Percentiles rank a stretch among this genome's conserved stretches.
Conservation (phyloP, 768 basidiomycete species). For the Ephemerocybe angulata region DNA sequence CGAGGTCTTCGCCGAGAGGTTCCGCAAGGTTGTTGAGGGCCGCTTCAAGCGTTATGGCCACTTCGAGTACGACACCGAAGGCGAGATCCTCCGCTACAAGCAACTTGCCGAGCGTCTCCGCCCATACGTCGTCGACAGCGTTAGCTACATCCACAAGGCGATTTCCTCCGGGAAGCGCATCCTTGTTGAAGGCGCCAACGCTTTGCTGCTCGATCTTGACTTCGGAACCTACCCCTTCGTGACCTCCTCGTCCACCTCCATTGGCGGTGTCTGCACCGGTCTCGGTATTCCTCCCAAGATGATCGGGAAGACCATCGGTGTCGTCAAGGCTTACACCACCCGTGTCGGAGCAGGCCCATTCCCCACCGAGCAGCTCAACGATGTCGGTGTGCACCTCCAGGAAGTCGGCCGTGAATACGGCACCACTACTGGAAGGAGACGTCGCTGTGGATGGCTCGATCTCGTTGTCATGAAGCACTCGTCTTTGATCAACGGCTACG, state of each 20-base stretch:
- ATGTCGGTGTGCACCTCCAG: constrained; percentile 82
- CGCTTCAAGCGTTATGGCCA: constrained; percentile 96
- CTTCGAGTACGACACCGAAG: constrained; percentile 98
- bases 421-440: constrained; percentile 84
- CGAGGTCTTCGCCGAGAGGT: constrained; percentile 82
- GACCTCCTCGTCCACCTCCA: constrained; percentile 88
- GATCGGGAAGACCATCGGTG: constrained; percentile 86
- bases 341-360: constrained; percentile 98
- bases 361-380: constrained; percentile 91
- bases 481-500: constrained; percentile 92
- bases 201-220: constrained; percentile 97
- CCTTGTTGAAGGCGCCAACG: constrained; percentile 96
- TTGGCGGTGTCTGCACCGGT: constrained; percentile 96
- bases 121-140: constrained; percentile 88
- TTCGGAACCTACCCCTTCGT: constrained; percentile 98
- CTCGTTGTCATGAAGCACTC: constrained; percentile 94
- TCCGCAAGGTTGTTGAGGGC: constrained; percentile 93
- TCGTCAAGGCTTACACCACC: constrained; percentile 97
- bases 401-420: constrained; percentile 93
- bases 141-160: constrained; percentile 80
- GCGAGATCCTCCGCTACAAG: constrained; percentile 91
- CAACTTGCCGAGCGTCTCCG: constrained; percentile 76
- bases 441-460: constrained; percentile 98
- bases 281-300: constrained; percentile 92
- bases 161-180: constrained; percentile 71